Percentiles rank a stretch among this genome's conserved stretches.
These are phyloP conservation scores for Alternaria sp. DNA, from an alignment of 2,329 filamentous ascomycete genomes.

Conservation along the genomic window DNA sequence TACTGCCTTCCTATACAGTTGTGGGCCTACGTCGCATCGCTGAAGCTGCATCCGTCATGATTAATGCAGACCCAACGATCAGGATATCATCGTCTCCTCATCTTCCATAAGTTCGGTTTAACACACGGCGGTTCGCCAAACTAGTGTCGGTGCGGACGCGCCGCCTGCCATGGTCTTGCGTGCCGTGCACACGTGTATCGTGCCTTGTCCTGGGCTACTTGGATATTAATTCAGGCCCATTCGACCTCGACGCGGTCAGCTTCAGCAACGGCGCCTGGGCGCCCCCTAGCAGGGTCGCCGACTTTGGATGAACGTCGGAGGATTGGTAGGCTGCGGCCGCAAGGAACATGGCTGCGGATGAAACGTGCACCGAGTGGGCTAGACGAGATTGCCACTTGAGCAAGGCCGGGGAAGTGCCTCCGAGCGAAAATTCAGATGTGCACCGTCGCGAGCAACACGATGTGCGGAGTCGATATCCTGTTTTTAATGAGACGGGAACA, in stretches of 20 bases:
- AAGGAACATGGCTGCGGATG: slow-evolving; percentile 7
- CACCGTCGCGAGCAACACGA: background rate
- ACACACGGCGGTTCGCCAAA: background rate
- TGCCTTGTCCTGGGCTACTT: background rate
- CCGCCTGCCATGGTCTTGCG: background rate
- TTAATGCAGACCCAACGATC: background rate
- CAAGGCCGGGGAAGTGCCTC: background rate
- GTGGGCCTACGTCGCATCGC: background rate
- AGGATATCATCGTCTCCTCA: background rate
- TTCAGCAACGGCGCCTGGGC: background rate
- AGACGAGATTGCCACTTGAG: background rate
- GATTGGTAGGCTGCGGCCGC: background rate
- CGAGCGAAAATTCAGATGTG: background rate
- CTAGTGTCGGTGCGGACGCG: background rate
- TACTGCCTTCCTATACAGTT: background rate
- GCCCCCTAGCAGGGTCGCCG: background rate
- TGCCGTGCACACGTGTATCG: background rate
- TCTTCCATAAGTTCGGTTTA: slow-evolving; percentile 3
- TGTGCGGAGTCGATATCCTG: background rate
- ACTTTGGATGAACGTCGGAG: slow-evolving; percentile 1
- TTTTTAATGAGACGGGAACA: background rate
- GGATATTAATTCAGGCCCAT: background rate
- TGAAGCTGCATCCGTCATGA: background rate
- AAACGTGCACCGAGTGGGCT: slow-evolving; percentile 1
- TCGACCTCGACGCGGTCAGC: background rate